Base-by-base conservation (phyloP, 495 filamentous ascomycete genomes). In the Penicillium cosmopolitanum region DNA sequence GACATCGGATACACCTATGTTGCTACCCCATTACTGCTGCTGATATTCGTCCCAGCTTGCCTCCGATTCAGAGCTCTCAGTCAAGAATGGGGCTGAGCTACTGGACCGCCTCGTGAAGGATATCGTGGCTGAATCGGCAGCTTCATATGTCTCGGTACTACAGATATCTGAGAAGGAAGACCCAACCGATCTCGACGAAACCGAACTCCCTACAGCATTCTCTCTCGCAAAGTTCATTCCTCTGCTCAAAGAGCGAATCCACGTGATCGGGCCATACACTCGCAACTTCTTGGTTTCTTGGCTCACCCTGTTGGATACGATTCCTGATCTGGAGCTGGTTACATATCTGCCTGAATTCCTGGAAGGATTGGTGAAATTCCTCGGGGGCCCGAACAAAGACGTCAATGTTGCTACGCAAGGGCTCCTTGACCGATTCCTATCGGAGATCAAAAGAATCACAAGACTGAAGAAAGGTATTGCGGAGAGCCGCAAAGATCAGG, bases 11-110 rank as follows among this genome's bases (percentile, higher is more conserved):
- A n/a, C 2, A 4, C n/a, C 2, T 9, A n/a, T 16, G 1, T 15
- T 25, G 10, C n/a, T 28, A 40, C 11, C 19, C n/a, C 50, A 42
- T 23, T 21, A 35, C 43, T 35, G 34, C 51, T 3, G 57, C 58
- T 64, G n/a, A 60, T 16, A 33, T 48, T 53, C 53, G 46, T 36
- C 28, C 40, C 64, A 98, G 93, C 83, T 99, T 52, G 94, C 95
- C 12, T 96, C 96, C 16, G 96, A 99, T 70, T 90, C 92, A 2
- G 96, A 99, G 66, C 80, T 96, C 15, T 98, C 95, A 0, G 96
- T 99, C 51, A 99, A 99, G 72, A 99, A 99, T 66, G 96, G 96
- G 8, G 96, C 96, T 15, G 96, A 99, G 69, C 85, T 99, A 55
- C 82, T 99, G 5, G 96, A 99, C 74, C 90, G 96, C 15, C 80